These are phyloP conservation scores for Malus hybrid DNA, from an alignment of 331 rosid species.

Conservation along the genomic window DNA sequence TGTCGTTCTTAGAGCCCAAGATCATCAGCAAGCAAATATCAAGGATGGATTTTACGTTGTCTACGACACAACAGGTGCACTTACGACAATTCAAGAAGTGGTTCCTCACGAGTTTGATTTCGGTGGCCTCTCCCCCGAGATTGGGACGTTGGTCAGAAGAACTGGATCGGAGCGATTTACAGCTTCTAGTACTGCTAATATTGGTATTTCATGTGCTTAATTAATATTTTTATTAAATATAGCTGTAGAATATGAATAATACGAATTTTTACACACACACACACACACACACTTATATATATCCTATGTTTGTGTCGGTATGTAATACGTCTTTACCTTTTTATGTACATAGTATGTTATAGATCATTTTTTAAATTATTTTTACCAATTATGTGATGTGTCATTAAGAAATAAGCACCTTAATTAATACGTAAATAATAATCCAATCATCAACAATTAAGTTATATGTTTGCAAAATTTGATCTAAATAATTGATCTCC, in stretches of 20 bases:
- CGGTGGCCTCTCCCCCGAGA: conserved; percentile 47
- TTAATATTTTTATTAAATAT: not conserved
- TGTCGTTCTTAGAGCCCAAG: conserved; percentile 14
- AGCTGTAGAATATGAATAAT: not conserved
- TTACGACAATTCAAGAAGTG: conserved; percentile 58
- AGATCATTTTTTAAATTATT: too few species aligned
- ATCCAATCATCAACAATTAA: too few species aligned
- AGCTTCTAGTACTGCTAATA: conserved; percentile 20
- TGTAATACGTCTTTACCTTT: too few species aligned
- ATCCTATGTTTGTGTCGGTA: too few species aligned
- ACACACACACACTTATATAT: too few species aligned
- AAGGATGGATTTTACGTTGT: conserved; percentile 48
- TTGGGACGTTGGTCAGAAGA: conserved; percentile 39
- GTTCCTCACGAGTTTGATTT: conserved; percentile 45
- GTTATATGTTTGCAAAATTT: too few species aligned
- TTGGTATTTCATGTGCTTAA: conserved; percentile 66
- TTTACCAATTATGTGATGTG: too few species aligned
- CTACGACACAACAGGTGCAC: conserved; percentile 55
- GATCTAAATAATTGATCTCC: too few species aligned
- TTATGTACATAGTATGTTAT: too few species aligned
- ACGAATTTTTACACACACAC: not conserved
- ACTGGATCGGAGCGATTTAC: conserved; percentile 55
- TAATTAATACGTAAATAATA: too few species aligned
- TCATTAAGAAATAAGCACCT: too few species aligned
- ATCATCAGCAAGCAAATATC: conserved; percentile 12